A percentile compares a stretch with the other conserved stretches of the same genome.
phyloP scores from a whole-genome alignment of 2,329 filamentous ascomycete species.

The Macroventuria anomochaeta region DNA sequence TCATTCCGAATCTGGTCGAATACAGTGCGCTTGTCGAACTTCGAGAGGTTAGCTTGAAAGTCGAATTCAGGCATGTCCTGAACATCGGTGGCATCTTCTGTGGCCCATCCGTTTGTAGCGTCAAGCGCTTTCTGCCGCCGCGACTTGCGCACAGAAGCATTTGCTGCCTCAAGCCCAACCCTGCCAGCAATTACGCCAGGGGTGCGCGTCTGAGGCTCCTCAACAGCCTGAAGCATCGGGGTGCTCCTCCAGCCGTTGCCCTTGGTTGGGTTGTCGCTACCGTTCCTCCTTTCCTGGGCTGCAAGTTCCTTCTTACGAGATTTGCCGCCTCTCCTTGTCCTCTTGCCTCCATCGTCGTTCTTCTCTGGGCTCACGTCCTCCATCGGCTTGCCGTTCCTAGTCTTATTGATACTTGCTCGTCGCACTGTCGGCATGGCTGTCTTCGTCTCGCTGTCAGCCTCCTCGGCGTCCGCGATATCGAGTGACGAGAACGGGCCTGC shows the following conservation, averaged over 20 bases:
- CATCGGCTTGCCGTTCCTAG: slow-evolving; percentile 51
- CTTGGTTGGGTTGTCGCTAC: slow-evolving; percentile 49
- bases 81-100: slow-evolving; percentile 93
- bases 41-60: slow-evolving; percentile 85
- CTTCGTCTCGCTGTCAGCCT: slow-evolving; percentile 46
- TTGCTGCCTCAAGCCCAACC: slow-evolving; percentile 46
- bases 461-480: slow-evolving; percentile 49
- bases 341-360: slow-evolving; percentile 51
- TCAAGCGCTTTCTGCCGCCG: slow-evolving; percentile 59
- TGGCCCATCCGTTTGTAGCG: slow-evolving; percentile 85
- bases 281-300: slow-evolving; percentile 50
- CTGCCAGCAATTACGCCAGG: slow-evolving; percentile 49
- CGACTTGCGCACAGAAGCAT: slow-evolving; percentile 49
- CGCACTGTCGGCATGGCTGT: slow-evolving; percentile 33
- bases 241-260: slow-evolving; percentile 73
- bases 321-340: slow-evolving; percentile 55
- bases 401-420: slow-evolving; percentile 50
- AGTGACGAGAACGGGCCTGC: slow-evolving; percentile 50
- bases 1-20: slow-evolving; percentile 92
- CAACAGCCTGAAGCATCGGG: slow-evolving; percentile 68
- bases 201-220: slow-evolving; percentile 45
- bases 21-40: slow-evolving; percentile 91
- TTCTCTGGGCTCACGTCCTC: slow-evolving; percentile 42
- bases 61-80: slow-evolving; percentile 95
- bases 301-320: slow-evolving; percentile 54